Percentiles rank a stretch among this genome's conserved stretches.
Conservation (phyloP, 2,329 filamentous ascomycete genomes). For the Fusarium protoensiforme region DNA sequence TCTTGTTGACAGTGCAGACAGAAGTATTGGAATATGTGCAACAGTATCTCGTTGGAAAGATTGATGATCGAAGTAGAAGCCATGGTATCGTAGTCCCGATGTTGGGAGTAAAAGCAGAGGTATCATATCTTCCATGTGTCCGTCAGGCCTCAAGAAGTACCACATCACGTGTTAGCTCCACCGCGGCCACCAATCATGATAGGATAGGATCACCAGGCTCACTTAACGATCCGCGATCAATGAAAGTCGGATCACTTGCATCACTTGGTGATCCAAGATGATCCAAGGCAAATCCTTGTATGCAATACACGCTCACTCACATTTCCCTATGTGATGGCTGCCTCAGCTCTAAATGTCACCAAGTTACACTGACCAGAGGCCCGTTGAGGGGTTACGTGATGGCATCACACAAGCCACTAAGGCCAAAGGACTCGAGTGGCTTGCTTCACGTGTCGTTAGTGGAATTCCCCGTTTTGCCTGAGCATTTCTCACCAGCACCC, state of each 20-base stretch:
- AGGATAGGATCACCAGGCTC: no score
- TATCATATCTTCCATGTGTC: not conserved
- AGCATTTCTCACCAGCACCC: not conserved
- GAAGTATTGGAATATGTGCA: not conserved
- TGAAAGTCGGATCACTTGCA: no score
- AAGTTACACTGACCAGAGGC: no score
- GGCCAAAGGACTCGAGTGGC: not conserved
- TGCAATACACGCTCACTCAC: no score
- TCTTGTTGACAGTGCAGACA: slow-evolving; percentile 4
- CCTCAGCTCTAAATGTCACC: no score
- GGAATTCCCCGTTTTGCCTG: not conserved
- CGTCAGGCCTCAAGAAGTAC: not conserved
- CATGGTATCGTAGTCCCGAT: not conserved
- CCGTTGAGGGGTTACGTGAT: no score
- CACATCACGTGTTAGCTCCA: not conserved
- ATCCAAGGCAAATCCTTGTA: no score
- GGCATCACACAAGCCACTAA: no score
- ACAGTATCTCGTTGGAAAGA: slow-evolving; percentile 6
- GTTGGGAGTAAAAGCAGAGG: not conserved
- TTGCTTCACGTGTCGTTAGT: not conserved
- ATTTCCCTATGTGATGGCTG: no score
- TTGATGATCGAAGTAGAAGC: not conserved
- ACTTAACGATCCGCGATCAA: no score
- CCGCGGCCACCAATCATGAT: no score
- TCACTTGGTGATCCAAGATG: no score